These are phyloP conservation scores for Eleusine coracana DNA, from an alignment of 176 grass and related monocot species.

Conservation along the genomic window DNA sequence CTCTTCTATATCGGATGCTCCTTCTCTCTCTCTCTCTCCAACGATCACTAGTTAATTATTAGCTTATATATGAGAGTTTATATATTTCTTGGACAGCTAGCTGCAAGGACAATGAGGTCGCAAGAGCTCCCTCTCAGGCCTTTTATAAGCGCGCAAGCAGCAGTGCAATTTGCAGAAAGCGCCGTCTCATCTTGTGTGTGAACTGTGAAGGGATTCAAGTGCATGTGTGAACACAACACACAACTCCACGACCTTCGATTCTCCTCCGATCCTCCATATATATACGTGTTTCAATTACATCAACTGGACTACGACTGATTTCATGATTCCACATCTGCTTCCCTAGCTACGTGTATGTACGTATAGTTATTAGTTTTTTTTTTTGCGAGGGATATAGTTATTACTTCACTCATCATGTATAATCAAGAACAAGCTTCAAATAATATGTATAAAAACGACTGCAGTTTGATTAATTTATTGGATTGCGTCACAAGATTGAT, in stretches of 20 bases:
- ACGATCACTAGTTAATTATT: too few species aligned
- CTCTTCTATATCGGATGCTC: too few species aligned
- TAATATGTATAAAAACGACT: neutral
- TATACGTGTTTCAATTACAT: too few species aligned
- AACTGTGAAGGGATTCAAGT: neutral
- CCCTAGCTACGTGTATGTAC: neutral
- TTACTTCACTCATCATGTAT: too few species aligned
- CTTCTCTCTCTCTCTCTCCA: too few species aligned
- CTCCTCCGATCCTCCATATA: neutral
- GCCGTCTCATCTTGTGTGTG: neutral
- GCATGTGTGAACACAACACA: neutral
- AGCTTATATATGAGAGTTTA: too few species aligned
- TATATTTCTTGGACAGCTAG: too few species aligned
- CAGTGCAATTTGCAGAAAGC: neutral
- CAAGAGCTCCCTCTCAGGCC: too few species aligned
- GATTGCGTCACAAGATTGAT: too few species aligned
- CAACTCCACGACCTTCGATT: neutral
- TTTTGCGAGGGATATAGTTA: too few species aligned
- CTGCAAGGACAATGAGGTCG: too few species aligned
- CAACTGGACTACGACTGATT: neutral
- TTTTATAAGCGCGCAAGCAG: too few species aligned
- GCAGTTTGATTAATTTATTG: neutral
- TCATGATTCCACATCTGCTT: neutral
- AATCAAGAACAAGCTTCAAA: neutral
- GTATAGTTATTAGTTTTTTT: neutral